Conservation (phyloP, 169 alveolate species). For the Cryptosporidium parvum region DNA sequence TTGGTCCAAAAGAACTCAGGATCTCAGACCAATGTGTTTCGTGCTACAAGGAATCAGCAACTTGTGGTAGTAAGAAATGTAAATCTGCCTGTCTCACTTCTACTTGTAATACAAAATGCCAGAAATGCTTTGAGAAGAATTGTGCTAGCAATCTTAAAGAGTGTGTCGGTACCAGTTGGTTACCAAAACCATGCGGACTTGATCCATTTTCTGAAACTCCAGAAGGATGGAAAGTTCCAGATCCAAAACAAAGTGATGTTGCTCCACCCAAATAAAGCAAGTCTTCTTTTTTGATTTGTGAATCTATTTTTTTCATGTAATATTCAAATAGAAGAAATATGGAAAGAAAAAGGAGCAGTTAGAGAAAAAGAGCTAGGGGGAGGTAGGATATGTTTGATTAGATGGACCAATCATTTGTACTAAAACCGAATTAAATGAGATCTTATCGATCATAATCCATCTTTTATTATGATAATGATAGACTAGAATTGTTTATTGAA, state of each 20-base stretch:
- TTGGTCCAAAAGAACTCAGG: background rate
- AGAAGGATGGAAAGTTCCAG: conserved; percentile 41
- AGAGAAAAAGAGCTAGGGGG: background rate
- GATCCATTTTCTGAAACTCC: conserved; percentile 45
- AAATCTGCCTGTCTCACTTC: conserved; percentile 56
- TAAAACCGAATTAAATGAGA: too few species aligned
- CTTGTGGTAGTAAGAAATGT: conserved; percentile 65
- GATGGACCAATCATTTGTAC: too few species aligned
- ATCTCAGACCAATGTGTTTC: conserved; percentile 36
- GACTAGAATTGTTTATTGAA: too few species aligned
- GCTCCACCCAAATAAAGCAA: background rate
- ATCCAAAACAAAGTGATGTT: conserved; percentile 35
- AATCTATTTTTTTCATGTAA: background rate
- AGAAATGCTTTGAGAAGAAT: conserved; percentile 44
- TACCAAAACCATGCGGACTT: conserved; percentile 62
- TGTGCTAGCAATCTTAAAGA: background rate
- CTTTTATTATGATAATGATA: too few species aligned
- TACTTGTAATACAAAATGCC: conserved; percentile 56
- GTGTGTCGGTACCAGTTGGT: conserved; percentile 46
- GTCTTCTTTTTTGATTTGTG: background rate
- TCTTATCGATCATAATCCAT: too few species aligned
- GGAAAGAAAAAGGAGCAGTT: background rate
- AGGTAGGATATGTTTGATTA: too few species aligned
- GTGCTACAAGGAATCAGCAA: conserved; percentile 50
- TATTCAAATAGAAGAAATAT: background rate